These are phyloP conservation scores for Cynanchum wilfordii DNA, from an alignment of 257 asterid genomes.

Conservation along the genomic window DNA sequence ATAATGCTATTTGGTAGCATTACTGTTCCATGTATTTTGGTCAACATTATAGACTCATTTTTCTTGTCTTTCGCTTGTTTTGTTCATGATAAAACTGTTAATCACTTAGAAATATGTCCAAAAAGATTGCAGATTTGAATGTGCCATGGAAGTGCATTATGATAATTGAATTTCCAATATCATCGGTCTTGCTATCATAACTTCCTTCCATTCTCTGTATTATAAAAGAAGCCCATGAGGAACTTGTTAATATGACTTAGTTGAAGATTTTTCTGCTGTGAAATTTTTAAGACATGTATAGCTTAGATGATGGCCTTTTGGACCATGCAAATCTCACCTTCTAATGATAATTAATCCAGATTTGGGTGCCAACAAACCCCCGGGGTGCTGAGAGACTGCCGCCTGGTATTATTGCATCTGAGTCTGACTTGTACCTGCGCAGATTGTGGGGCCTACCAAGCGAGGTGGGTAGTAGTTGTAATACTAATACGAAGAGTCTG, in stretches of 20 bases:
- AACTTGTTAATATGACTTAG: not conserved
- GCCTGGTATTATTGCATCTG: constrained; percentile 53
- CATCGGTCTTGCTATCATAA: not conserved
- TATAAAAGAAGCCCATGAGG: not conserved
- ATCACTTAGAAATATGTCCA: not conserved
- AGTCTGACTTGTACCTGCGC: constrained; percentile 66
- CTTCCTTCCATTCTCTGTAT: not conserved
- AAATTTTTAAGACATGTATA: not conserved
- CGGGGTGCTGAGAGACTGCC: constrained; percentile 86
- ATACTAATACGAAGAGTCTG: constrained; percentile 8
- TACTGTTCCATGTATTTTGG: not conserved
- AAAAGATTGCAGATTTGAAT: not conserved
- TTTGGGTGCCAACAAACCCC: constrained; percentile 83
- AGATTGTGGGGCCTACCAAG: constrained; percentile 81
- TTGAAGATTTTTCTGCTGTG: not conserved
- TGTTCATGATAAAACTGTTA: not conserved
- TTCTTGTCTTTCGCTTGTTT: not conserved
- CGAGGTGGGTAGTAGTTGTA: constrained; percentile 49
- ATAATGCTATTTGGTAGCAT: not conserved
- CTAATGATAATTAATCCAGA: constrained; percentile 36
- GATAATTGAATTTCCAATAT: not conserved
- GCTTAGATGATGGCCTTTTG: not conserved
- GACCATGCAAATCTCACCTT: not conserved
- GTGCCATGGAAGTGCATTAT: not conserved
- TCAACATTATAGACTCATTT: not conserved